Conservation (phyloP, 768 basidiomycete genomes). For the Auriscalpium microsporum region DNA sequence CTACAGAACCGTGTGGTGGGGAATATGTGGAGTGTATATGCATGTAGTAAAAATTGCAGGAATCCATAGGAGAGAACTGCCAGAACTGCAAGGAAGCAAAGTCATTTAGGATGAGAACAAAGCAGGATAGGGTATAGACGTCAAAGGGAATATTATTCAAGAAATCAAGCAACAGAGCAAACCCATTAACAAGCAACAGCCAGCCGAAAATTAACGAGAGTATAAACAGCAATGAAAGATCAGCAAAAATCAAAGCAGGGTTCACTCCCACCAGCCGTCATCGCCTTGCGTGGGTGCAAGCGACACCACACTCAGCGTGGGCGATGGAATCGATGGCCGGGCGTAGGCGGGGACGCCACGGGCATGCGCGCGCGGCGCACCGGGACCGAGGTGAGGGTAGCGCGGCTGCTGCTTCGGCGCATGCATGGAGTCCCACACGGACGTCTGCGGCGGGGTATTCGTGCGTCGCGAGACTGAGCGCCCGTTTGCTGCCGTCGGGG, state of each 20-base stretch:
- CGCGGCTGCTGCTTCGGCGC: conserved; percentile 29
- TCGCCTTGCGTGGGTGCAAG: conserved; percentile 58
- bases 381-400: not conserved
- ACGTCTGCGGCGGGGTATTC: conserved; percentile 42
- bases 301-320: conserved; percentile 71
- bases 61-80: too few relatives aligned
- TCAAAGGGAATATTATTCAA: too few relatives aligned
- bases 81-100: too few relatives aligned
- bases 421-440: conserved; percentile 71
- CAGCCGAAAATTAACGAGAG: too few relatives aligned
- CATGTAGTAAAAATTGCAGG: too few relatives aligned
- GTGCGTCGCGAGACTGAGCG: conserved; percentile 31
- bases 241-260: not conserved
- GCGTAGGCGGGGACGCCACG: conserved; percentile 22
- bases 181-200: too few relatives aligned
- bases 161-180: too few relatives aligned
- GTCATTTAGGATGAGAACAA: too few relatives aligned
- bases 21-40: too few relatives aligned
- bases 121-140: too few relatives aligned
- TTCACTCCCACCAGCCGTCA: conserved; percentile 73
- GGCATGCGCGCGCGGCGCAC: conserved; percentile 20
- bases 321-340: conserved; percentile 46
- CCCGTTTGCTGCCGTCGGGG: conserved; percentile 37
- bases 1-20: too few relatives aligned
- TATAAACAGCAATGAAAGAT: not conserved